Base-by-base conservation (phyloP, 495 filamentous ascomycete genomes). In the Daldinia concentrica region DNA sequence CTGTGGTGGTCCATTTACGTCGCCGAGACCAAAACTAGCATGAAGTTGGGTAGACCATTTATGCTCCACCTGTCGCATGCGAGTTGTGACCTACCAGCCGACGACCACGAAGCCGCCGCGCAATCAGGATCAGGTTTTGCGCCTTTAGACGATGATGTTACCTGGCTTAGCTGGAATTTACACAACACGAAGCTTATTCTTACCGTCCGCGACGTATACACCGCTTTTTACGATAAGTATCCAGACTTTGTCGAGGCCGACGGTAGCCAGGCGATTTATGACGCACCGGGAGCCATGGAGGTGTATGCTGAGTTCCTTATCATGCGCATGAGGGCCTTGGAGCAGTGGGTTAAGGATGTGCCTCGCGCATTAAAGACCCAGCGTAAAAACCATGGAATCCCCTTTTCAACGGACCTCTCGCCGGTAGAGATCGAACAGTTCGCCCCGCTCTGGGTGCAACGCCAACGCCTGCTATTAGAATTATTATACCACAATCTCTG, bases 391-490 rank as follows among this genome's bases (percentile, higher is more conserved):
- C 24, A 62, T 14, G 81, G 81, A 1, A 62, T 64, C 3, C 74
- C 84, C 17, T 82, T 84, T 45, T 84, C 86, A 12, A 83, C 80
- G 0, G 82, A 84, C 56, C 36, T 43, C 8, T 66, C 71, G 12
- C 43, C 51, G 0, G 66, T 86, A 0, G 75, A 79, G 3, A 76
- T 88, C 37, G 80, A 84, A 32, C 72, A 57, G 5, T 82, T 79
- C 41, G 77, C 79, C 6, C 71, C 80, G 6, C 30, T 68, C 1
- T 86, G 83, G 83, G 68, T 86, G 0, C 69, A 73, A 50, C 81
- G 82, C 17, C 86, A 88, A 58, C 82, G 85, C 12, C 43, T 87
- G 0, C 75, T 84, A 48, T 78, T 88, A 1, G 86, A 88, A 64
- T 79, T 86, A 0, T 58, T 79, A 7, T 87, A 87, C 62, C 86